Percentiles rank a stretch among this genome's conserved stretches.
These are phyloP conservation scores for Capsicum chinense DNA, from an alignment of 257 asterid species.

Conservation along the genomic window DNA sequence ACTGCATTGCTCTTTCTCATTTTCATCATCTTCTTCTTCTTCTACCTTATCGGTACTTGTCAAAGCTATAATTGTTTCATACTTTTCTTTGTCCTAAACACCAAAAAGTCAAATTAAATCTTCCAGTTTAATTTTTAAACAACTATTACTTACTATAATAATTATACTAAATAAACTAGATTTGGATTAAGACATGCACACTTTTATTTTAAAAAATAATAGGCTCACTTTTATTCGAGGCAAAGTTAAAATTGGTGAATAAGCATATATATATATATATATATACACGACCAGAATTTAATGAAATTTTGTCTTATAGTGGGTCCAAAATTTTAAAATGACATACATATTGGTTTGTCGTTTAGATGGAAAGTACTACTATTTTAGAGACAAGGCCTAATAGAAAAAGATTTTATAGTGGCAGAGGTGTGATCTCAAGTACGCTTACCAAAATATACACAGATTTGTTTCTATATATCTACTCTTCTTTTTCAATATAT, in stretches of 20 bases:
- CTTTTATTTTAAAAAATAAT: too few species aligned
- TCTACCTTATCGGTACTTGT: constrained; percentile 36
- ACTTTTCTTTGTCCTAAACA: constrained; percentile 45
- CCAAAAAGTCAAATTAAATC: background rate
- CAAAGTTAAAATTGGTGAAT: background rate
- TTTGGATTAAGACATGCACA: background rate
- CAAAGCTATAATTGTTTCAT: constrained; percentile 31
- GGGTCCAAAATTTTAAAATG: constrained; percentile 37
- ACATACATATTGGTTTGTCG: constrained; percentile 42
- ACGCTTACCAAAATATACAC: constrained; percentile 35
- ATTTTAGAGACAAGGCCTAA: constrained; percentile 37
- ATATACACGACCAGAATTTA: constrained; percentile 7
- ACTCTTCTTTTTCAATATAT: background rate
- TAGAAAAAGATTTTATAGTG: constrained; percentile 43
- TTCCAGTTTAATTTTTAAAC: background rate
- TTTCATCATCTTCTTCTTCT: constrained; percentile 66
- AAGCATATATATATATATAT: background rate
- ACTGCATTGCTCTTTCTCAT: constrained; percentile 81
- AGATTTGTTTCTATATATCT: background rate
- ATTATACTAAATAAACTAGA: background rate
- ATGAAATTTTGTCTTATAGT: background rate
- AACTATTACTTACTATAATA: background rate
- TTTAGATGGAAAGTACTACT: constrained; percentile 32
- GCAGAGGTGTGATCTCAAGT: constrained; percentile 54
- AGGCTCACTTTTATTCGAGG: constrained; percentile 27